Conservation (phyloP, 805 yeast genomes). For the Saccharomycopsis olivae region DNA sequence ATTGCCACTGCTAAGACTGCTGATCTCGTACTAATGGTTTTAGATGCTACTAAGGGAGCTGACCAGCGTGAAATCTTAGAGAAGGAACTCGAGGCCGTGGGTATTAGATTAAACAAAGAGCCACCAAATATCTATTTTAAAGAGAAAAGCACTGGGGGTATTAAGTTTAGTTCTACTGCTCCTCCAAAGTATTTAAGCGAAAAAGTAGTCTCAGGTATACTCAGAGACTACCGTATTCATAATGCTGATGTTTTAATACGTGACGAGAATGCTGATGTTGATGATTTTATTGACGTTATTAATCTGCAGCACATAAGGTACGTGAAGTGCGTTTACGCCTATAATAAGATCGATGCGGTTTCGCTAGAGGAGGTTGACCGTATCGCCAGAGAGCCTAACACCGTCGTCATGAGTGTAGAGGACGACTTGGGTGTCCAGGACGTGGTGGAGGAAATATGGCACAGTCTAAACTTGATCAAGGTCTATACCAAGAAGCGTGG, state of each 20-base stretch:
- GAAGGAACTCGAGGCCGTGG: slow-evolving; percentile 85
- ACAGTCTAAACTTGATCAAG: slow-evolving; percentile 52
- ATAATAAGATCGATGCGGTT: slow-evolving; percentile 92
- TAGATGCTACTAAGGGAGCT: slow-evolving; percentile 90
- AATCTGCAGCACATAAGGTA: slow-evolving; percentile 83
- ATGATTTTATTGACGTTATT: slow-evolving; percentile 85
- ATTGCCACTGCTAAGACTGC: slow-evolving; percentile 94
- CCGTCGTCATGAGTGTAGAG: slow-evolving; percentile 90
- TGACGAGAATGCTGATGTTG: slow-evolving; percentile 83
- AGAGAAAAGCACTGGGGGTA: slow-evolving; percentile 82
- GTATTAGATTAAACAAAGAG: slow-evolving; percentile 75
- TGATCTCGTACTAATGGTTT: slow-evolving; percentile 82
- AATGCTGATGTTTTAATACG: slow-evolving; percentile 88
- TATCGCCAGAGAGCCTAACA: slow-evolving; percentile 84
- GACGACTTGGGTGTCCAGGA: slow-evolving; percentile 79
- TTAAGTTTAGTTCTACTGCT: slow-evolving; percentile 66
- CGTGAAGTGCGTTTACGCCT: slow-evolving; percentile 84
- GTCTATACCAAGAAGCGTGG: slow-evolving; percentile 87
- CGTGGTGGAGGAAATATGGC: slow-evolving; percentile 89
- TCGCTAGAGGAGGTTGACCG: slow-evolving; percentile 90
- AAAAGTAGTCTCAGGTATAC: slow-evolving; percentile 61
- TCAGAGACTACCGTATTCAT: slow-evolving; percentile 82
- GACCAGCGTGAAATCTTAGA: slow-evolving; percentile 84
- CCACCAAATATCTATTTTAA: slow-evolving; percentile 75
- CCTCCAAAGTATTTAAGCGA: slow-evolving; percentile 81